These are phyloP conservation scores for Pyricularia sp. DNA, from an alignment of 2,329 filamentous ascomycete species.

Conservation along the genomic window DNA sequence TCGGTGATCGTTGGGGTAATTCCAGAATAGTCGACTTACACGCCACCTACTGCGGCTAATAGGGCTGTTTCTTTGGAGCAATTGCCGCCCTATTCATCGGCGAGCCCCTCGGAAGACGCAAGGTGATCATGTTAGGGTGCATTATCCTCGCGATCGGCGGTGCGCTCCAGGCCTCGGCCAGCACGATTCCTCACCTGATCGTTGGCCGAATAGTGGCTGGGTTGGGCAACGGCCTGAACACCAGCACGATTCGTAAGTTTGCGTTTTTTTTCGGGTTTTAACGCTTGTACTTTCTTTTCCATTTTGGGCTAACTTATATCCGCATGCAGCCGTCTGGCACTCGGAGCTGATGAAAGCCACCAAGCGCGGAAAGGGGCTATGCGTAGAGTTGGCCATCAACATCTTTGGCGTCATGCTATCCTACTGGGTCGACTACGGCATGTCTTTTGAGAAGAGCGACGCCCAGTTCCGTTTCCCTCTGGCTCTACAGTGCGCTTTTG, in stretches of 20 bases:
- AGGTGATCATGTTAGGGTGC: not conserved
- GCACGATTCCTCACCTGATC: not conserved
- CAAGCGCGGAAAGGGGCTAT: not conserved
- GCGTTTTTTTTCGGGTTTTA: not conserved
- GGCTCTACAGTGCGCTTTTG: slow-evolving; percentile 18
- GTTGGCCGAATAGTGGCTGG: not conserved
- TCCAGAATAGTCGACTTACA: not conserved
- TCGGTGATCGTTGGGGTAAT: not conserved
- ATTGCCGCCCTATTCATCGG: not conserved
- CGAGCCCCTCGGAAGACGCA: not conserved
- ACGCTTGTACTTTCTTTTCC: not conserved
- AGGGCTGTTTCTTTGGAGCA: not conserved
- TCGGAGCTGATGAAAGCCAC: not conserved
- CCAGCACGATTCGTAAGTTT: not conserved
- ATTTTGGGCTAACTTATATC: not conserved
- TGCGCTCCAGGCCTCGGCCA: not conserved
- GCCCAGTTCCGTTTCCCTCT: slow-evolving; percentile 20
- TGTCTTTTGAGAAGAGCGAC: slow-evolving; percentile 15
- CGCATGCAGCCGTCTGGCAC: not conserved
- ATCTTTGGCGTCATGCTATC: slow-evolving; percentile 14
- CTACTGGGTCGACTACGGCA: slow-evolving; percentile 18
- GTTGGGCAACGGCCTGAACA: not conserved
- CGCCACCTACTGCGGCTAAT: not conserved
- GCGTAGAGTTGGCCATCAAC: slow-evolving; percentile 13
- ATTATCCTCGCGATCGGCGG: not conserved